These are phyloP conservation scores for Hypomyces perniciosus DNA, from an alignment of 2,329 filamentous ascomycete genomes.

Conservation along the genomic window DNA sequence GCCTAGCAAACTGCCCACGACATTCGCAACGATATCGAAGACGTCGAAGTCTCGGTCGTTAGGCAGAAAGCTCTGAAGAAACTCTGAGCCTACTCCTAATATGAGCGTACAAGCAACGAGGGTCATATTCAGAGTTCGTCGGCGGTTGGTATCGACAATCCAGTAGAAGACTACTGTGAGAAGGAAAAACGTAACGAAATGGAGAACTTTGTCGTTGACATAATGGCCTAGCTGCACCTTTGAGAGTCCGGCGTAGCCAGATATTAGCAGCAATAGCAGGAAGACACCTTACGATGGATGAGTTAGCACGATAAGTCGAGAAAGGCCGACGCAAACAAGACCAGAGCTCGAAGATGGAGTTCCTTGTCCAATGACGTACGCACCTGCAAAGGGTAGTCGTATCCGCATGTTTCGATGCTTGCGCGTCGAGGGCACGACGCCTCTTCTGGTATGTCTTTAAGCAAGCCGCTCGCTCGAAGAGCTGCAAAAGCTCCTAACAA, in stretches of 20 bases:
- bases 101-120: slow-evolving; percentile 69
- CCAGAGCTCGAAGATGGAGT: background rate
- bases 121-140: slow-evolving; percentile 78
- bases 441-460: background rate
- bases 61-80: slow-evolving; percentile 68
- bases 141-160: slow-evolving; percentile 85
- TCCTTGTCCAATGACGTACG: slow-evolving; percentile 22
- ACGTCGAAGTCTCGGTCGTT: slow-evolving; percentile 68
- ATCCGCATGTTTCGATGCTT: slow-evolving; percentile 60
- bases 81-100: slow-evolving; percentile 68
- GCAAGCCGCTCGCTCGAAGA: background rate
- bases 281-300: slow-evolving; percentile 52
- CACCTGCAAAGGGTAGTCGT: slow-evolving; percentile 83
- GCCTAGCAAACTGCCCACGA: slow-evolving; percentile 68
- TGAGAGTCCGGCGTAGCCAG: slow-evolving; percentile 76
- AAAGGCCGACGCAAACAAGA: background rate
- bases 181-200: slow-evolving; percentile 82
- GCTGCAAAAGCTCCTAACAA: slow-evolving; percentile 1
- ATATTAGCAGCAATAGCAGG: slow-evolving; percentile 62
- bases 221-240: slow-evolving; percentile 47
- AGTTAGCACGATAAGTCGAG: background rate
- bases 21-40: slow-evolving; percentile 82
- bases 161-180: slow-evolving; percentile 91
- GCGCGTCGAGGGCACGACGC: background rate
- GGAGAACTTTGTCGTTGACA: slow-evolving; percentile 86